Evolutionary conservation across 345 rosid genomes (phyloP).

Genomic region (Rubroshorea leprosula): DNA sequence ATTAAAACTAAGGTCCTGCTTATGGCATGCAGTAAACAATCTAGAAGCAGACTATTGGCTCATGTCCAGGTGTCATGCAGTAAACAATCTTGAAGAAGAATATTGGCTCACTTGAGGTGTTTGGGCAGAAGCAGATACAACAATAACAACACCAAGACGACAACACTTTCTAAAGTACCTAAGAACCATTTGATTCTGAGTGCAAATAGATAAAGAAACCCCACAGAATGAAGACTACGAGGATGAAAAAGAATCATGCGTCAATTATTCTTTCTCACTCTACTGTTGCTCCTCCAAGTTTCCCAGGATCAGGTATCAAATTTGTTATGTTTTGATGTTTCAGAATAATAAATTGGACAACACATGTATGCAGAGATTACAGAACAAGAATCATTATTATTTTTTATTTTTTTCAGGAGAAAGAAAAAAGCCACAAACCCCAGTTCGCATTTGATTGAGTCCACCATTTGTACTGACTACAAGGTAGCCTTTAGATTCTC

Average conservation of each 20-base stretch:
- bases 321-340: background rate
- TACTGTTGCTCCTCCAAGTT: background rate
- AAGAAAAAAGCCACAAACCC: slow-evolving; percentile 39
- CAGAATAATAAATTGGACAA: background rate
- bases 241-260: background rate
- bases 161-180: background rate
- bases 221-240: background rate
- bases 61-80: background rate
- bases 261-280: background rate
- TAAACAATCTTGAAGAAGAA: background rate
- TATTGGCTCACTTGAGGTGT: background rate
- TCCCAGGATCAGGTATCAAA: background rate
- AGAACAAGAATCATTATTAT: background rate
- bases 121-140: background rate
- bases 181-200: background rate
- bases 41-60: background rate
- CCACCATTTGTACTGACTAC: slow-evolving; percentile 92
- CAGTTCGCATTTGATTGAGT: slow-evolving; percentile 94
- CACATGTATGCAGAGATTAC: background rate
- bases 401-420: slow-evolving; percentile 12
- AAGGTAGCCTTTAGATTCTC: slow-evolving; percentile 63
- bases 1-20: background rate
- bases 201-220: background rate
- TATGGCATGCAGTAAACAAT: background rate
- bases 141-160: background rate